A percentile compares a stretch with the other conserved stretches of the same genome.
Evolutionary conservation across 805 yeast species (phyloP).

Genomic region (Metschnikowia chrysomelidarum): DNA sequence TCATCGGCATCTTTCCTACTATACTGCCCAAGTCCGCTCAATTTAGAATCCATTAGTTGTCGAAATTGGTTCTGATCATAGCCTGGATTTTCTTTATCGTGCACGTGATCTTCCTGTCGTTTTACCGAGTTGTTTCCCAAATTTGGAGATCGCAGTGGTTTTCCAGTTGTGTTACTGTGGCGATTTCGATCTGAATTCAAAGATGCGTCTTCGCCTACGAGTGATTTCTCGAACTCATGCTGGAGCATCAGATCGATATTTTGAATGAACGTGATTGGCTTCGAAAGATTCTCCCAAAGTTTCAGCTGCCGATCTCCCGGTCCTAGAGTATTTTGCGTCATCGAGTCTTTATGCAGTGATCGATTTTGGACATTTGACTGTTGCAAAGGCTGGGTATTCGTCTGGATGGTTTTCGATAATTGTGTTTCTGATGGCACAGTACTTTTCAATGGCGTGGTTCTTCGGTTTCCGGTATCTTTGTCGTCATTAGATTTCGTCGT

Average conservation of each 20-base stretch:
- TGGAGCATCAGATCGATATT: constrained; percentile 67
- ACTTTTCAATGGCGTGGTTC: too few relatives aligned
- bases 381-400: too few relatives aligned
- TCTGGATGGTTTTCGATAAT: too few relatives aligned
- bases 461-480: too few relatives aligned
- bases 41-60: constrained; percentile 4
- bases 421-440: too few relatives aligned
- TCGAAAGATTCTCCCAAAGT: constrained; percentile 35
- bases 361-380: background rate
- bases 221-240: constrained; percentile 51
- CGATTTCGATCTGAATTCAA: background rate
- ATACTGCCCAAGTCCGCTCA: background rate
- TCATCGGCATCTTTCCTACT: constrained; percentile 25
- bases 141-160: too few relatives aligned
- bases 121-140: too few relatives aligned
- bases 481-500: too few relatives aligned
- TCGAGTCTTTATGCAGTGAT: background rate
- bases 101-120: too few relatives aligned
- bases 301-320: constrained; percentile 9
- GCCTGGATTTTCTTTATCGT: too few relatives aligned
- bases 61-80: constrained; percentile 3
- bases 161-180: too few relatives aligned
- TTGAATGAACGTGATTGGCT: constrained; percentile 60
- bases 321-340: background rate
- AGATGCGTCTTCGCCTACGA: constrained; percentile 5